Evolutionary conservation across 345 rosid genomes (phyloP).

Genomic region (Trapa bicornis): DNA sequence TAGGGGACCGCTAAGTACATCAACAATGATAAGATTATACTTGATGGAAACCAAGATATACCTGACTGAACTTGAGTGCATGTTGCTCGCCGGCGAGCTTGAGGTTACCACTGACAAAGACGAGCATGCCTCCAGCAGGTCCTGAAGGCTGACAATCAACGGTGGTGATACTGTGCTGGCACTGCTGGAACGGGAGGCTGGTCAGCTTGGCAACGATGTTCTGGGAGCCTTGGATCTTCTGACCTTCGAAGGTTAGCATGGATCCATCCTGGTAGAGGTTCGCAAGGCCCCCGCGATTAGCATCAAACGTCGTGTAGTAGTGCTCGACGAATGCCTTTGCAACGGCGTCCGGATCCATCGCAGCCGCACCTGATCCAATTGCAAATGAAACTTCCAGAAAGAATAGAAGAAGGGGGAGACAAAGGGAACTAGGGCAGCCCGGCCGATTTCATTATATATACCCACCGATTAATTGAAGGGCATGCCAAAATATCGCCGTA

Average conservation of each 20-base stretch:
- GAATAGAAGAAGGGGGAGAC: not conserved
- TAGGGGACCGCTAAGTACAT: not conserved
- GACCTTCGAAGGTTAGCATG: conserved; percentile 92
- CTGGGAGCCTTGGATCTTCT: conserved; percentile 71
- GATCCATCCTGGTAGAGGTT: conserved; percentile 77
- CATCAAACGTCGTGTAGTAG: conserved; percentile 80
- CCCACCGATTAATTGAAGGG: not conserved
- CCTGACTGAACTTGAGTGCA: conserved; percentile 47
- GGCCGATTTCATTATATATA: not conserved
- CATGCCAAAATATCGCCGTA: not conserved
- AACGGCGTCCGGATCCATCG: conserved; percentile 76
- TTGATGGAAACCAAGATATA: not conserved
- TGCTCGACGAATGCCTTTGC: conserved; percentile 90
- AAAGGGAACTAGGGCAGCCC: not conserved
- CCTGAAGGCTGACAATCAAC: conserved; percentile 45
- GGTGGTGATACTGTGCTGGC: conserved; percentile 34
- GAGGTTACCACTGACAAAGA: conserved; percentile 39
- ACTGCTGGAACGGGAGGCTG: conserved; percentile 55
- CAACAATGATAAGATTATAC: not conserved
- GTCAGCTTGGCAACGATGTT: conserved; percentile 77
- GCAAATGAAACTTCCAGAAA: conserved; percentile 2
- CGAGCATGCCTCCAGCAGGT: conserved; percentile 39
- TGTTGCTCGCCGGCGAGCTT: conserved; percentile 43
- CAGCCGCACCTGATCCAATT: not conserved
- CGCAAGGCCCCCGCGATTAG: conserved; percentile 47